phyloP scores from a whole-genome alignment of 352 stramenopile species.

The Globisporangium camurandrum region DNA sequence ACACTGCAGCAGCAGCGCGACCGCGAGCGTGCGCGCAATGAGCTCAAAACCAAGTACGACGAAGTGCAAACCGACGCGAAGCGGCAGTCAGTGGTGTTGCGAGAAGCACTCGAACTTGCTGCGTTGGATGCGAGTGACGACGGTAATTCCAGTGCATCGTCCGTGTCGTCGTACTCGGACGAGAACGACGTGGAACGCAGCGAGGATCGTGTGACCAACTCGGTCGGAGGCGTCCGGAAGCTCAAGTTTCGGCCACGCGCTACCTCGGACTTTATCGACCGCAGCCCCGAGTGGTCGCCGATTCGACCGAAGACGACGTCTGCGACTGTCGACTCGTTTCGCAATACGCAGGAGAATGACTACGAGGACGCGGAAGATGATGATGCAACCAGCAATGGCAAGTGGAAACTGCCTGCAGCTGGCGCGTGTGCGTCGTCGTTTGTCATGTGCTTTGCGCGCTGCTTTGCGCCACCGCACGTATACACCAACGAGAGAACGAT shows the following conservation, averaged over 20 bases:
- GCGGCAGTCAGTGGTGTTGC: conserved; percentile 34
- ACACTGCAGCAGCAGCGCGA: conserved; percentile 32
- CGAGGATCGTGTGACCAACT: background rate
- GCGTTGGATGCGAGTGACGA: conserved; percentile 15
- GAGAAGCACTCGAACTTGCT: conserved; percentile 36
- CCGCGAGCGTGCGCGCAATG: conserved; percentile 26
- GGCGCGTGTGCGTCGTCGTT: background rate
- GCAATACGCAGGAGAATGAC: conserved; percentile 14
- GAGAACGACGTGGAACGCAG: conserved; percentile 11
- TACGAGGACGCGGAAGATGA: conserved; percentile 5
- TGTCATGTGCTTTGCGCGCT: conserved; percentile 28
- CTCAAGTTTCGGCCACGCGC: conserved; percentile 12
- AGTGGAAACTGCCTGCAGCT: background rate
- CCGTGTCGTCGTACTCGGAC: background rate
- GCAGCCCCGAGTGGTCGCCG: conserved; percentile 61
- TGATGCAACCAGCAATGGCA: background rate
- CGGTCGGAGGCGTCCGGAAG: conserved; percentile 3
- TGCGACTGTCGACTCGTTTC: conserved; percentile 23
- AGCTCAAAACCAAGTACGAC: conserved; percentile 46
- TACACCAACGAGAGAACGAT: background rate
- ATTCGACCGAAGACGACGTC: conserved; percentile 36
- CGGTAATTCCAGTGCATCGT: background rate
- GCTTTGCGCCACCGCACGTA: conserved; percentile 12
- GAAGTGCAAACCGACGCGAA: conserved; percentile 40
- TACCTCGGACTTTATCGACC: conserved; percentile 35